These are phyloP conservation scores for Solanum rostratum DNA, from an alignment of 257 asterid genomes.

Conservation along the genomic window DNA sequence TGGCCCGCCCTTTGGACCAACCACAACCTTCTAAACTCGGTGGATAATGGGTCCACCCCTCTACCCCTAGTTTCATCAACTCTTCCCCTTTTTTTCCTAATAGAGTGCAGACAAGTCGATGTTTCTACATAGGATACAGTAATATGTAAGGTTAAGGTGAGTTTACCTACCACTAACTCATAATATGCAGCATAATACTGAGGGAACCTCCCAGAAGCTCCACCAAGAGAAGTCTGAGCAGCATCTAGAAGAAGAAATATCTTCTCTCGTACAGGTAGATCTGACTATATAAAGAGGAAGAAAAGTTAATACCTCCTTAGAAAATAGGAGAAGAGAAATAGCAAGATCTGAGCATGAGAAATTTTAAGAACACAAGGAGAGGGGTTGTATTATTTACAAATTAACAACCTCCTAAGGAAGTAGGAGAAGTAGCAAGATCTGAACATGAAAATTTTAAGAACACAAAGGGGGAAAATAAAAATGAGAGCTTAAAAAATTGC, in stretches of 20 bases:
- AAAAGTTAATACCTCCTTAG: background rate
- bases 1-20: too few species aligned
- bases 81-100: background rate
- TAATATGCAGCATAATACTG: conserved; percentile 80
- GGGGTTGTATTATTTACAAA: too few species aligned
- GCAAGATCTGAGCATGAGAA: too few species aligned
- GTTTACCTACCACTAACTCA: conserved; percentile 81
- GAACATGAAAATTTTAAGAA: background rate
- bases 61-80: background rate
- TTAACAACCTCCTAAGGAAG: too few species aligned
- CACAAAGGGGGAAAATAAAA: background rate
- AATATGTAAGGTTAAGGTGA: background rate
- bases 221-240: conserved; percentile 93
- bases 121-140: background rate
- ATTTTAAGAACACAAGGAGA: too few species aligned
- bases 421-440: background rate
- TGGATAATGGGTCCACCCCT: too few species aligned
- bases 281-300: conserved; percentile 39
- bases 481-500: background rate
- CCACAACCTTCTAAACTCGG: too few species aligned
- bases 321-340: background rate
- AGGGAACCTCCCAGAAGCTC: conserved; percentile 88
- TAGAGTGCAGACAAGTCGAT: background rate
- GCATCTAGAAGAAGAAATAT: conserved; percentile 89
- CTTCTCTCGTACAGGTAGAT: conserved; percentile 72